phyloP scores from a whole-genome alignment of 2,329 filamentous ascomycete genomes.

The Hyphodiscus sp. region DNA sequence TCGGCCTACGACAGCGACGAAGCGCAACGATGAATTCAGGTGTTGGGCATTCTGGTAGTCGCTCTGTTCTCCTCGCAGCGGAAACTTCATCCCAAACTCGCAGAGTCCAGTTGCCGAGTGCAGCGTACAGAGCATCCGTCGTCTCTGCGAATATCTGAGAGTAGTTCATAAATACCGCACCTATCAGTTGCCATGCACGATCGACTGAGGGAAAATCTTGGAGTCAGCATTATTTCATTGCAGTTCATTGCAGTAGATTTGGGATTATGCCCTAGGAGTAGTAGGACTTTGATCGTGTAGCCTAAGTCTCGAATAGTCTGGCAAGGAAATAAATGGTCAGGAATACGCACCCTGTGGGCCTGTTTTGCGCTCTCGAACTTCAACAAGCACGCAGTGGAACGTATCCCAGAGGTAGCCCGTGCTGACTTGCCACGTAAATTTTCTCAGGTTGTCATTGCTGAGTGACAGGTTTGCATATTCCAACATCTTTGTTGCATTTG shows the following conservation, averaged over 20 bases:
- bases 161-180: slow-evolving; percentile 19
- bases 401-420: slow-evolving; percentile 29
- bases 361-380: slow-evolving; percentile 22
- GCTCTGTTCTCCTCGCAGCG: slow-evolving; percentile 16
- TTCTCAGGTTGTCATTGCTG: background rate
- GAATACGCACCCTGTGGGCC: slow-evolving; percentile 25
- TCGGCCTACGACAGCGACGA: too few relatives aligned
- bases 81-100: slow-evolving; percentile 25
- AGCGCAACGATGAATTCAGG: too few relatives aligned
- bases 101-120: slow-evolving; percentile 27
- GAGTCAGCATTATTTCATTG: too few relatives aligned
- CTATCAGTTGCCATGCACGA: slow-evolving; percentile 24
- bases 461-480: slow-evolving; percentile 13
- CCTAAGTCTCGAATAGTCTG: too few relatives aligned
- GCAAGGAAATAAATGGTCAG: too few relatives aligned
- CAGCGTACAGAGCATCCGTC: slow-evolving; percentile 21
- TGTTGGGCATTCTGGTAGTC: slow-evolving; percentile 10
- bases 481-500: slow-evolving; percentile 18
- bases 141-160: slow-evolving; percentile 8
- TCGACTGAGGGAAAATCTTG: too few relatives aligned
- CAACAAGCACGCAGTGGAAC: slow-evolving; percentile 29
- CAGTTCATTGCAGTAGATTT: too few relatives aligned
- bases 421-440: background rate
- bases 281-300: too few relatives aligned
- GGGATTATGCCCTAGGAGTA: too few relatives aligned